Conservation (phyloP, 2,329 filamentous ascomycete species). For the Hypoxylon rubiginosum region DNA sequence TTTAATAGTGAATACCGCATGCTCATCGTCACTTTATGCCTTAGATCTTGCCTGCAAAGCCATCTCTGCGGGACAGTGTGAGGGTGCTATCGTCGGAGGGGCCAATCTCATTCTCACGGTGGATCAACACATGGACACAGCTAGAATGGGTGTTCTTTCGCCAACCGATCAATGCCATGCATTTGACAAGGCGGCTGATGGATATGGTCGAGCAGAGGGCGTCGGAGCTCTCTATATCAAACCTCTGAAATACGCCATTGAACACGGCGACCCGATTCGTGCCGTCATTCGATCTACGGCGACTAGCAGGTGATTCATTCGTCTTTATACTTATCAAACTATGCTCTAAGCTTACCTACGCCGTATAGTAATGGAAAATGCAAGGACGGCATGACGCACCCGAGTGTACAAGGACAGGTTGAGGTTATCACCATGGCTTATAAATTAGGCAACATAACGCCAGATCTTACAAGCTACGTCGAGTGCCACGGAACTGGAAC, state of each 20-base stretch:
- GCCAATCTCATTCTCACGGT: slow-evolving; percentile 53
- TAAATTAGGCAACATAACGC: slow-evolving; percentile 38
- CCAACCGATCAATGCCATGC: slow-evolving; percentile 48
- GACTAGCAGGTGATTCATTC: slow-evolving; percentile 37
- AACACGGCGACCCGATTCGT: slow-evolving; percentile 46
- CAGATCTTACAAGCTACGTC: slow-evolving; percentile 38
- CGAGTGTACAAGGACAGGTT: slow-evolving; percentile 44
- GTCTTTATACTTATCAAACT: no score
- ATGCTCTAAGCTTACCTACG: background rate
- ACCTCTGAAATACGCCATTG: slow-evolving; percentile 44
- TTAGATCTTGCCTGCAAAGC: slow-evolving; percentile 49
- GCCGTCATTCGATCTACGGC: slow-evolving; percentile 46
- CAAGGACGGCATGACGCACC: slow-evolving; percentile 47
- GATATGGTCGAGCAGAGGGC: slow-evolving; percentile 46
- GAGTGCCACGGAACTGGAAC: slow-evolving; percentile 47
- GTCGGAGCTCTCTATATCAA: slow-evolving; percentile 45
- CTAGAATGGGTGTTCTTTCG: slow-evolving; percentile 52
- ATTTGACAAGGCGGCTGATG: slow-evolving; percentile 49
- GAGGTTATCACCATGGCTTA: slow-evolving; percentile 39
- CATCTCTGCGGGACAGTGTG: slow-evolving; percentile 46
- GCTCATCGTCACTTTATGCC: slow-evolving; percentile 53
- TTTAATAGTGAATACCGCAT: slow-evolving; percentile 53
- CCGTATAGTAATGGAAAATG: slow-evolving; percentile 44
- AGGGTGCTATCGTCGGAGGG: slow-evolving; percentile 52
- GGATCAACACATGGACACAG: slow-evolving; percentile 49